Conservation (phyloP, 2,329 filamentous ascomycete species). For the Penicillium verrucosum region DNA sequence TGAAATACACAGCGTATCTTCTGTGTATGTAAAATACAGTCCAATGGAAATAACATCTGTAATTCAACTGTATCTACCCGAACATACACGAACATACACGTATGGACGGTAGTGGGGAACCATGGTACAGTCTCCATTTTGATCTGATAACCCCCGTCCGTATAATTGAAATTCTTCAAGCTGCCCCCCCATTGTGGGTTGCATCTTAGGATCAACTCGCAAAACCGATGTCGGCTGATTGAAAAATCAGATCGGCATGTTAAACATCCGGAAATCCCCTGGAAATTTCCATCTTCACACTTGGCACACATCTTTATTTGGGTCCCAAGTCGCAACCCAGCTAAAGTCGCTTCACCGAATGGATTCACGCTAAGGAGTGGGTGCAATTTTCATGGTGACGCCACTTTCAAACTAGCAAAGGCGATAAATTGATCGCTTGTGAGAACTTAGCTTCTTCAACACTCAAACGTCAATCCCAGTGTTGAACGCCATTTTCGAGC, state of each 20-base stretch:
- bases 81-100: neutral
- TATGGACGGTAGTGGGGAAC: neutral
- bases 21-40: neutral
- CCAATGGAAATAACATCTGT: rapidly evolving
- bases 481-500: conserved; percentile 2
- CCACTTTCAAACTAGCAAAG: neutral
- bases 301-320: neutral
- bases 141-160: conserved; percentile 9
- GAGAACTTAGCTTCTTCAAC: conserved; percentile 10
- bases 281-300: neutral
- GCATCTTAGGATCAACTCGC: conserved; percentile 7
- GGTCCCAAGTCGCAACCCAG: neutral
- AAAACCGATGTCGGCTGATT: conserved; percentile 17
- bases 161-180: conserved; percentile 7
- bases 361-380: conserved; percentile 8
- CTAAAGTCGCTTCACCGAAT: conserved; percentile 3
- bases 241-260: neutral
- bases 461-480: conserved; percentile 5
- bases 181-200: conserved; percentile 1
- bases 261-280: conserved; percentile 4
- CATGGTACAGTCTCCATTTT: neutral
- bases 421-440: conserved; percentile 4
- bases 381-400: conserved; percentile 3
- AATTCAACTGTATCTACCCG: neutral
- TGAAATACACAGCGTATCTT: neutral